These are phyloP conservation scores for Sclerotinia sclerotiorum DNA, from an alignment of 2,329 filamentous ascomycete genomes.

Conservation along the genomic window DNA sequence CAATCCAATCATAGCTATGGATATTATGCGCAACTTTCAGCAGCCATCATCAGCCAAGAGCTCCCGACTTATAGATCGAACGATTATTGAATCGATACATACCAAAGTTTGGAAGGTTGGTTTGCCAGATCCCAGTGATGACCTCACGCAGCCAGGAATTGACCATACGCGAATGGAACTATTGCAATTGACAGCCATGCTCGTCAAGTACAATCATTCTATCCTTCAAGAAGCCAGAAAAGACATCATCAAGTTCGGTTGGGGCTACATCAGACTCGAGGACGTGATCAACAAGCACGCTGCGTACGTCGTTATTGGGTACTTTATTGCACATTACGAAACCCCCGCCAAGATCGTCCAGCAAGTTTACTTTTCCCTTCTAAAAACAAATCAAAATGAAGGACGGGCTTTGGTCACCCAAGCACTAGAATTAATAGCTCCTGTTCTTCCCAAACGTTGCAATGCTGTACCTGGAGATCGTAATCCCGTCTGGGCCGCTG, in stretches of 20 bases:
- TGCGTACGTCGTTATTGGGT: conserved; percentile 93
- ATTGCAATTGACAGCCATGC: conserved; percentile 87
- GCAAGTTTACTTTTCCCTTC: conserved; percentile 87
- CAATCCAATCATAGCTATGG: conserved; percentile 95
- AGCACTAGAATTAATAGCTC: conserved; percentile 91
- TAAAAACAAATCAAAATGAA: conserved; percentile 94
- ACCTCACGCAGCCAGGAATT: conserved; percentile 79
- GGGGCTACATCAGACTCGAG: conserved; percentile 97
- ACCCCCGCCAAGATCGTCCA: conserved; percentile 94
- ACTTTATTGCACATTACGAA: conserved; percentile 96
- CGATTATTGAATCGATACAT: conserved; percentile 86
- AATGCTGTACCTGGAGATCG: conserved; percentile 65
- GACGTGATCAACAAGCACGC: conserved; percentile 99
- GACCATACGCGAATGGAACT: conserved; percentile 97
- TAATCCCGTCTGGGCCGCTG: conserved; percentile 83
- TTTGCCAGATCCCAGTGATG: conserved; percentile 76
- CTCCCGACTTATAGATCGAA: conserved; percentile 77
- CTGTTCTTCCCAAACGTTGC: conserved; percentile 84
- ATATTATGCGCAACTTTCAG: conserved; percentile 75
- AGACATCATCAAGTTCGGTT: conserved; percentile 98
- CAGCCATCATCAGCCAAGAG: conserved; percentile 55
- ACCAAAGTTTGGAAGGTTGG: conserved; percentile 93
- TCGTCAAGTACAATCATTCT: conserved; percentile 91
- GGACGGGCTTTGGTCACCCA: conserved; percentile 90
- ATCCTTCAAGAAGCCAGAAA: conserved; percentile 90